Evolutionary conservation across 176 grass and related monocot genomes (phyloP), one percentile per base, ranked within the genome.

Genomic region (Cenchrus fungigraminus): DNA sequence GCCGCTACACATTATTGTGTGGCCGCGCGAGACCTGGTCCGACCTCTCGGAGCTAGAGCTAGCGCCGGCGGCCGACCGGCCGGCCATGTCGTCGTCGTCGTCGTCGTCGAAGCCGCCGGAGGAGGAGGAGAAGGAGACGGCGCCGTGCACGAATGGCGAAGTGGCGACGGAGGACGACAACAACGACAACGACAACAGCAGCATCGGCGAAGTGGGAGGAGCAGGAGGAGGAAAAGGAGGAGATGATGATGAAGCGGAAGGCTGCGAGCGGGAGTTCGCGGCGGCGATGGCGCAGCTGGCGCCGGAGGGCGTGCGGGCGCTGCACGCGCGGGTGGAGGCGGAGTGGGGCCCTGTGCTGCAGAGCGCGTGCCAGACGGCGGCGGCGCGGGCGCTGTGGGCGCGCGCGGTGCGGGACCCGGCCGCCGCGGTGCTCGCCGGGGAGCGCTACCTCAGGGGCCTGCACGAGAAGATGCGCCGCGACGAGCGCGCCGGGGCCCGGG

Each of bases 361-460:
- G 87, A 95, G 89, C 78, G 91, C 96, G 59, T 95, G 96, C 85
- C 96, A 98, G 93, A 98, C 93, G 82, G 96, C 96, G 55, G 96
- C 96, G 28, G 93, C 66, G 57, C 89, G 96, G 8, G 96, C 96
- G 31, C 77, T 95, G 84, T 98, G 96, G 96, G 73, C 44, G 10
- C 67, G 78, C 51, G 93, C 83, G 0, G 82, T 98, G 16, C 84
- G 87, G 5, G 96, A 98, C 74, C 96, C 96, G 28, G 73, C 94
- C 46, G 96, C 96, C 0, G 93, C 52, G 2, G 83, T 98, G 76
- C 90, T 98, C 12, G 91, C 93, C 6, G 96, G 96, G 12, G 96
- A 95, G 88, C 70, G 73, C 13, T 90, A 89, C 83, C 84, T 98
- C 44, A 68, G 80, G 62, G 83, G 74, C 3, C 73, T 98, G 52